Base-by-base conservation (phyloP, 768 basidiomycete species). In the Daedaleopsis nitida region DNA sequence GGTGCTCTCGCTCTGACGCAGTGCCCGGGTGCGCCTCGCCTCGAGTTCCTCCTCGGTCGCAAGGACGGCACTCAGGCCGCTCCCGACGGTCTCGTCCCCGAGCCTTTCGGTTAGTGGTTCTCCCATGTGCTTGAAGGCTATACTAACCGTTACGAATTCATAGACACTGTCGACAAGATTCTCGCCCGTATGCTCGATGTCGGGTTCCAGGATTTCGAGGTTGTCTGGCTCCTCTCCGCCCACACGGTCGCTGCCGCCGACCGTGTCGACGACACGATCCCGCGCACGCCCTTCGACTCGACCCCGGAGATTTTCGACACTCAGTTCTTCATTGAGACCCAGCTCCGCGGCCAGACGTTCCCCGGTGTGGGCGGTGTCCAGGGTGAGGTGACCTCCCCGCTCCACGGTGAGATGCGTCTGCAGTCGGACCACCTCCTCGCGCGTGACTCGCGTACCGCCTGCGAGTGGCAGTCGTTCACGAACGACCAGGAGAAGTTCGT, bases 251-350 rank as follows among this genome's bases (percentile, higher is more conserved):
- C 65, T 13, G 64, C 62, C 34, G 60, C 64, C 23, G 60, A 65
- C 42, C 37, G 48, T 64, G 32, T 70, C 65, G 49, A 72, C 71
- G 62, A 69, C 60, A 69, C 52, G 52, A 57, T 65, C 54, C 65
- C 71, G 17, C 71, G 76, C 32, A 73, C 76, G 11, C 79, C 81
- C 0, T 80, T 83, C 66, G 81, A 83, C 67, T 77, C 79, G 0
- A 81, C 81, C 3, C 81, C 80, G 1, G 62, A 65, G 4, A 54
- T 72, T 11, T 80, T 80, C 47, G 81, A 82, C 62, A 77, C 75
- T 14, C 80, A 82, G 65, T 70, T 81, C 64, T 81, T 76, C 68
- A 68, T 81, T 53, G 79, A 81, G 57, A 73, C 75, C 11, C 73
- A 76, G 60, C 75, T 83, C 37, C 75, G 75, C n/a, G 79, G 81